Percentiles rank a stretch among this genome's conserved stretches.
Conservation (phyloP, 768 basidiomycete genomes). For the Obba rivulosa region DNA sequence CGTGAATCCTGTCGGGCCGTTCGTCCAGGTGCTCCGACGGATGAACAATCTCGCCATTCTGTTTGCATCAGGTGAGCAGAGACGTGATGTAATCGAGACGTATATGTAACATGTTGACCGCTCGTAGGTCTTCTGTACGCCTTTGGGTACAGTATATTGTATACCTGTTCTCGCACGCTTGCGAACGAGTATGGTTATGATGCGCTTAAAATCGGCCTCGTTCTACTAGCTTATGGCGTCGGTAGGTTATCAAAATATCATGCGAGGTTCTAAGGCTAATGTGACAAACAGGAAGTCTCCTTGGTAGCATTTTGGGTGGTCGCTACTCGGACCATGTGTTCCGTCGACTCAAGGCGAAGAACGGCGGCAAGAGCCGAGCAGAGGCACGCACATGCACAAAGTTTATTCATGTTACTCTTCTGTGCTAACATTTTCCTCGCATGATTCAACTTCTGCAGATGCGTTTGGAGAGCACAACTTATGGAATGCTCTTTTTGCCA, state of each 20-base stretch:
- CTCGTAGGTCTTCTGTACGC: slow-evolving; percentile 62
- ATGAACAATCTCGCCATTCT: slow-evolving; percentile 67
- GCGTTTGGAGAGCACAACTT: slow-evolving; percentile 59
- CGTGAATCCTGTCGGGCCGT: slow-evolving; percentile 69
- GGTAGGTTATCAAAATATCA: slow-evolving; percentile 34
- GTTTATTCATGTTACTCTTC: background rate
- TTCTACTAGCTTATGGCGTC: slow-evolving; percentile 69
- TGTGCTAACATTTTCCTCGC: background rate
- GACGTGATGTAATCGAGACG: background rate
- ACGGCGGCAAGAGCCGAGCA: slow-evolving; percentile 47
- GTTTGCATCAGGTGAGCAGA: slow-evolving; percentile 55
- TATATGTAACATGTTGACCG: background rate
- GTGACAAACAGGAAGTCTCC: slow-evolving; percentile 38
- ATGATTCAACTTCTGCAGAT: slow-evolving; percentile 40
- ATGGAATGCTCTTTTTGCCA: slow-evolving; percentile 56
- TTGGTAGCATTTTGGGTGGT: slow-evolving; percentile 54
- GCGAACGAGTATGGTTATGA: slow-evolving; percentile 56
- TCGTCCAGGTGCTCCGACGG: slow-evolving; percentile 50
- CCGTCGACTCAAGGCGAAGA: slow-evolving; percentile 33
- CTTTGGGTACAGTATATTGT: slow-evolving; percentile 64
- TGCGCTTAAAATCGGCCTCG: slow-evolving; percentile 67
- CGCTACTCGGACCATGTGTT: slow-evolving; percentile 53
- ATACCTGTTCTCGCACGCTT: slow-evolving; percentile 71
- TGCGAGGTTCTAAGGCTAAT: background rate
- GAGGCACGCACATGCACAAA: slow-evolving; percentile 43